Evolutionary conservation across 2,329 filamentous ascomycete genomes (phyloP).

Genomic region (Botrytis pseudocinerea): DNA sequence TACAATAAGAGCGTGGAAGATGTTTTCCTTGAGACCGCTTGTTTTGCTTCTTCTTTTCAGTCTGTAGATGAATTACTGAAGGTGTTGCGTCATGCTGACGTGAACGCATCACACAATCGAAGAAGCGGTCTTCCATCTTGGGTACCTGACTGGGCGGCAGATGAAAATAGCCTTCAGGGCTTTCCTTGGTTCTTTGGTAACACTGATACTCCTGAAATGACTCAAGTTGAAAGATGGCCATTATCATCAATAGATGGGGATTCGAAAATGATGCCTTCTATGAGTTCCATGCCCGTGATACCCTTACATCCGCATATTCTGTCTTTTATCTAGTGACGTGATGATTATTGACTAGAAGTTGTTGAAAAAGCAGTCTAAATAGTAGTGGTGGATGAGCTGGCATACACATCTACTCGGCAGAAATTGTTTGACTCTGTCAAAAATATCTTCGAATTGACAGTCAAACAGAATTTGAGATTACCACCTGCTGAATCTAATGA

Average conservation of each 20-base stretch:
- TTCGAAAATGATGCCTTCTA: rapidly evolving
- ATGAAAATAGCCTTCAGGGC: not conserved
- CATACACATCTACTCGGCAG: not conserved
- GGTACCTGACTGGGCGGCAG: not conserved
- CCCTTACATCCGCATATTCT: not conserved
- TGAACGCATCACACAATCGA: not conserved
- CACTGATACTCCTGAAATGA: not conserved
- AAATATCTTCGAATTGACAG: not conserved
- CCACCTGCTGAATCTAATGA: no score
- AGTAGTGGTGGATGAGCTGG: not conserved
- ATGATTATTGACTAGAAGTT: not conserved
- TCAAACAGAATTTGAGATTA: no score
- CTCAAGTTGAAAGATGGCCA: not conserved
- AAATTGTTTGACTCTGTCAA: not conserved
- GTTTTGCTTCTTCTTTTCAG: not conserved
- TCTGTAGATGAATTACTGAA: not conserved
- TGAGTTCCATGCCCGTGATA: not conserved
- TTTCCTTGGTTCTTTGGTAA: not conserved
- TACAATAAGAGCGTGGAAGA: not conserved
- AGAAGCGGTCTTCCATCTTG: not conserved
- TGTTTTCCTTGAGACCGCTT: not conserved
- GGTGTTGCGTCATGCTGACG: not conserved
- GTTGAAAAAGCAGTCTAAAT: not conserved
- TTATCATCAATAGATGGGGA: not conserved
- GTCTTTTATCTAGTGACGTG: not conserved